Evolutionary conservation across 257 asterid species (phyloP), one percentile per base, ranked within the genome.

Genomic region (Solanum paucissectum): DNA sequence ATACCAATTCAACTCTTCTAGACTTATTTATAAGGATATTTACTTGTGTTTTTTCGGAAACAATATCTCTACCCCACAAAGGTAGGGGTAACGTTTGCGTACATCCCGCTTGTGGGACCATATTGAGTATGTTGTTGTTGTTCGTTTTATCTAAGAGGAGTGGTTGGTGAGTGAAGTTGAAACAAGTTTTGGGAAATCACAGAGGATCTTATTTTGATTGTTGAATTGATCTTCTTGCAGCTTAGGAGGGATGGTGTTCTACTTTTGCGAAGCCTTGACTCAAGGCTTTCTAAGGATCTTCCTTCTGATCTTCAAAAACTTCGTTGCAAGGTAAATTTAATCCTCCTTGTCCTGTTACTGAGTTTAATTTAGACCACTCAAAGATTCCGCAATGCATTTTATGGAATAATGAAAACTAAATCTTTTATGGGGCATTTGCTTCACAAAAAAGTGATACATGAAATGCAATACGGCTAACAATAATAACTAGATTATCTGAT

Each of bases 261-360:
- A 49, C 93, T 97, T 34, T 88, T 97, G 62, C 98, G 98, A 40
- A 95, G 99, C 87, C 88, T 97, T 52, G 99, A 97, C 90, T 95
- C 99, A 29, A 93, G 98, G 91, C 98, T 97, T 20, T 95, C 99
- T 7, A 95, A 97, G 93, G 98, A 95, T 91, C 98, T 97, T 89
- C 98, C 98, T 10, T 92, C 98, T 3, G 98, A 97, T 87, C 98
- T 97, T 94, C 99, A 97, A 88, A 97, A 95, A 91, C 99, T 97
- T 88, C 96, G 99, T 1, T 97, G 99, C 98, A 97, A 95, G 99
- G 99, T 97, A 91, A 37, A 27, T 79, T 75, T 3, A 21, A 14
- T 16, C 62, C 68, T 81, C 40, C 14, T 25, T 81, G 27, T 46
- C 33, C 58, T 75, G 83, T 76, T 3, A 23, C 18, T 38, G 58